Evolutionary conservation across 129 eudicot genomes (phyloP).

Genomic region (Solidago caesia): DNA sequence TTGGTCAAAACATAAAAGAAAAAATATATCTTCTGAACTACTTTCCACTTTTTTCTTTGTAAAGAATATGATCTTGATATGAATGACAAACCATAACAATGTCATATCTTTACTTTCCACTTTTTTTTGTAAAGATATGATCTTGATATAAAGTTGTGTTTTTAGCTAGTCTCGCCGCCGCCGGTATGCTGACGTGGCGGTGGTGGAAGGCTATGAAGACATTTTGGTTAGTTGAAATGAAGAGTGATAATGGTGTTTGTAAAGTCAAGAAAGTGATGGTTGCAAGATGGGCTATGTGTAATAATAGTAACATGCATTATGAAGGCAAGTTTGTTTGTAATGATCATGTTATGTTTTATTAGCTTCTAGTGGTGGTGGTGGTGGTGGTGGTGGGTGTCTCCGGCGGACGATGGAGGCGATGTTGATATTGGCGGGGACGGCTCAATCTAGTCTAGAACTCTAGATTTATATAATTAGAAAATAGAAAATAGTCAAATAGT

Average conservation of each 20-base stretch:
- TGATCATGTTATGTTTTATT: background rate
- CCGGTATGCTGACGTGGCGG: background rate
- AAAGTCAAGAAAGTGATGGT: background rate
- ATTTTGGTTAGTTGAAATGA: background rate
- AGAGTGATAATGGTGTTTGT: background rate
- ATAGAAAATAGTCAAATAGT: too few relatives aligned
- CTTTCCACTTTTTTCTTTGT: background rate
- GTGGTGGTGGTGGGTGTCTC: background rate
- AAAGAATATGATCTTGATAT: background rate
- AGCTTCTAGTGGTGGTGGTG: slow-evolving; percentile 3
- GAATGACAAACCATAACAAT: background rate
- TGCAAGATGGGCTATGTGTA: background rate
- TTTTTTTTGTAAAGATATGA: background rate
- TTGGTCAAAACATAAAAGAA: background rate
- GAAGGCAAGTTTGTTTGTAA: background rate
- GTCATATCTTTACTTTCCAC: too few relatives aligned
- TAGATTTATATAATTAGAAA: too few relatives aligned
- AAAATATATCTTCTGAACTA: too few relatives aligned
- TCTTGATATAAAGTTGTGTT: background rate
- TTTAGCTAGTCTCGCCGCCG: background rate
- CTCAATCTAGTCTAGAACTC: slow-evolving; percentile 6
- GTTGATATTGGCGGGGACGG: slow-evolving; percentile 17
- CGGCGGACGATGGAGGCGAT: background rate
- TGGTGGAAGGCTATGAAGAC: background rate
- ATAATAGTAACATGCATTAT: too few relatives aligned